Evolutionary conservation across 2,329 filamentous ascomycete species (phyloP).

Genomic region (Taxawa tesnikishii): DNA sequence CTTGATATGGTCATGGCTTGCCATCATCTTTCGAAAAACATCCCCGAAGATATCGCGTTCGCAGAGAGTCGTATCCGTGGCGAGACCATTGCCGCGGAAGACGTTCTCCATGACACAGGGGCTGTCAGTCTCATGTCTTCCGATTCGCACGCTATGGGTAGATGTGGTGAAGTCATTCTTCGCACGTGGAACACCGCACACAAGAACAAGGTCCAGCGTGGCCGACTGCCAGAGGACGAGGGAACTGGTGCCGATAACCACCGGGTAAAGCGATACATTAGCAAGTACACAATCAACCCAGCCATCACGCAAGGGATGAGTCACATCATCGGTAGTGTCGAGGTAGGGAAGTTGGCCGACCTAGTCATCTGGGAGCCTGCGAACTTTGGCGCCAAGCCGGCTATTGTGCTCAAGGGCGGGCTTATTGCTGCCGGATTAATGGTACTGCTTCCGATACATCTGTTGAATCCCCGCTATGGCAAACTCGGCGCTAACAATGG

Average conservation of each 20-base stretch:
- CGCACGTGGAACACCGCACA: slow-evolving; percentile 95
- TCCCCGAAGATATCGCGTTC: slow-evolving; percentile 91
- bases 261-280: slow-evolving; percentile 81
- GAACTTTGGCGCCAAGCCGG: slow-evolving; percentile 80
- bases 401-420: slow-evolving; percentile 72
- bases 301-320: slow-evolving; percentile 82
- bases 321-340: slow-evolving; percentile 75
- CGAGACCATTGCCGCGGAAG: slow-evolving; percentile 93
- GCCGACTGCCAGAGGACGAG: slow-evolving; percentile 62
- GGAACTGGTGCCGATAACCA: slow-evolving; percentile 77
- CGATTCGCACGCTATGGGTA: slow-evolving; percentile 93
- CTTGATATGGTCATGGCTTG: slow-evolving; percentile 98
- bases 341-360: slow-evolving; percentile 83
- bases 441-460: too few relatives aligned
- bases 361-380: slow-evolving; percentile 76
- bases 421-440: slow-evolving; percentile 75
- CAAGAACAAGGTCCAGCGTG: slow-evolving; percentile 87
- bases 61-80: slow-evolving; percentile 88
- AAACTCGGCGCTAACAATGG: too few relatives aligned
- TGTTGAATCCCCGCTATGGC: too few relatives aligned
- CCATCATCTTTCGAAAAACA: slow-evolving; percentile 84
- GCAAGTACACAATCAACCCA: slow-evolving; percentile 94
- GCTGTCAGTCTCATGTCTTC: slow-evolving; percentile 97
- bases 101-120: slow-evolving; percentile 90
- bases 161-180: slow-evolving; percentile 84